phyloP scores from a whole-genome alignment of 139 green algal species.

The Tetradesmus lagerheimii region DNA sequence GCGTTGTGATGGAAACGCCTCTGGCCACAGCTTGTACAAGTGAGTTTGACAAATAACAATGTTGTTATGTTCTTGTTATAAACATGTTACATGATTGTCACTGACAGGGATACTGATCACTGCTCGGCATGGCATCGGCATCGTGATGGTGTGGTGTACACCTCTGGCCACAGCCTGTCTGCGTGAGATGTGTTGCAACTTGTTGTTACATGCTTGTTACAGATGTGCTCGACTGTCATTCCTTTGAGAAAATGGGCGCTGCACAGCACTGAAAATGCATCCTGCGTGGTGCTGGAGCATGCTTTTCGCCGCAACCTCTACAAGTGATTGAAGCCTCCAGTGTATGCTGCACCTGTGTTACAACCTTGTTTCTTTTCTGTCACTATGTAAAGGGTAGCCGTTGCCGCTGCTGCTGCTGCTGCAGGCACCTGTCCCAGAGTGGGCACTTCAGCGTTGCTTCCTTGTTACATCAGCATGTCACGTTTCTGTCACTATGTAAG shows the following conservation, averaged over 20 bases:
- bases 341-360: too few relatives aligned
- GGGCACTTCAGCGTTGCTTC: too few relatives aligned
- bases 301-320: too few relatives aligned
- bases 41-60: background rate
- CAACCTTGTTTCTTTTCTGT: too few relatives aligned
- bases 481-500: too few relatives aligned
- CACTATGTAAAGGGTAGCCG: too few relatives aligned
- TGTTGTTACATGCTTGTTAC: background rate
- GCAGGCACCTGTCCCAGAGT: too few relatives aligned
- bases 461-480: too few relatives aligned
- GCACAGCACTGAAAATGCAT: background rate
- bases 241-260: background rate
- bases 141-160: background rate
- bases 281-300: too few relatives aligned
- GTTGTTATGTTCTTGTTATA: background rate
- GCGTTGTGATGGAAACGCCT: constrained; percentile 14
- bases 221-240: background rate
- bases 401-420: too few relatives aligned
- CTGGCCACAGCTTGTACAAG: constrained; percentile 5
- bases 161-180: background rate
- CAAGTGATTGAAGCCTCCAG: too few relatives aligned
- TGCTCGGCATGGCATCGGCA: background rate
- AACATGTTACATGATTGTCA: background rate
- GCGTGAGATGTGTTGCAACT: background rate
- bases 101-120: too few relatives aligned